Evolutionary conservation across 2,329 filamentous ascomycete species (phyloP).

Genomic region (Trichoderma breve): DNA sequence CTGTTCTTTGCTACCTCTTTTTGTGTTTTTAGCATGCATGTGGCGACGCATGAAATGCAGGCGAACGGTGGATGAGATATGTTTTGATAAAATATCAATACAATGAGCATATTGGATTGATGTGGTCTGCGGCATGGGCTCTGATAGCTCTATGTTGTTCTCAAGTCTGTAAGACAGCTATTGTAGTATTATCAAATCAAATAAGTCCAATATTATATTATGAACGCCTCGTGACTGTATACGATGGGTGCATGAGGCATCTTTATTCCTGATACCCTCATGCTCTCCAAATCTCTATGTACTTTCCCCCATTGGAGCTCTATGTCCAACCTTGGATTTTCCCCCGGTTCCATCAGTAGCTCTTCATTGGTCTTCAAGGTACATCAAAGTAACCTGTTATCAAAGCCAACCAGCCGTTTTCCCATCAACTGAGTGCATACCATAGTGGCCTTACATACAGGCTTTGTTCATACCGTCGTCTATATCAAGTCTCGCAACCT

Average conservation of each 20-base stretch:
- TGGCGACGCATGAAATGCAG: slow-evolving; percentile 19
- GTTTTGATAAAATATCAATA: slow-evolving; percentile 19
- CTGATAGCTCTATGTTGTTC: slow-evolving; percentile 11
- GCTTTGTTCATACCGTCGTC: background rate
- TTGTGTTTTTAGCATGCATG: slow-evolving; percentile 19
- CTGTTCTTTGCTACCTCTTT: background rate
- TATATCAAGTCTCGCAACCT: background rate
- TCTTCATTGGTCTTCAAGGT: background rate
- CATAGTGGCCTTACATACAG: background rate
- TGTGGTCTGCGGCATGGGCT: slow-evolving; percentile 10
- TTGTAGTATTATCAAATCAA: slow-evolving; percentile 17
- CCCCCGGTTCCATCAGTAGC: background rate
- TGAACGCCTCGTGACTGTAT: background rate
- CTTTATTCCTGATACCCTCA: background rate
- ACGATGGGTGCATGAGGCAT: background rate
- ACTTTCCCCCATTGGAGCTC: background rate
- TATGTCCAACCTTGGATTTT: background rate
- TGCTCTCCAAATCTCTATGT: background rate
- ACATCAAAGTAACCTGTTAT: background rate
- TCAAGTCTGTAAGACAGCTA: slow-evolving; percentile 5
- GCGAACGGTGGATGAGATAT: slow-evolving; percentile 15
- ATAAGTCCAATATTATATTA: background rate
- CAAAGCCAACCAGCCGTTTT: background rate
- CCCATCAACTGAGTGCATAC: background rate
- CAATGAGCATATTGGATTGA: slow-evolving; percentile 18